Evolutionary conservation across 305 asterid species (phyloP).

Genomic region (Solanum hybrid): DNA sequence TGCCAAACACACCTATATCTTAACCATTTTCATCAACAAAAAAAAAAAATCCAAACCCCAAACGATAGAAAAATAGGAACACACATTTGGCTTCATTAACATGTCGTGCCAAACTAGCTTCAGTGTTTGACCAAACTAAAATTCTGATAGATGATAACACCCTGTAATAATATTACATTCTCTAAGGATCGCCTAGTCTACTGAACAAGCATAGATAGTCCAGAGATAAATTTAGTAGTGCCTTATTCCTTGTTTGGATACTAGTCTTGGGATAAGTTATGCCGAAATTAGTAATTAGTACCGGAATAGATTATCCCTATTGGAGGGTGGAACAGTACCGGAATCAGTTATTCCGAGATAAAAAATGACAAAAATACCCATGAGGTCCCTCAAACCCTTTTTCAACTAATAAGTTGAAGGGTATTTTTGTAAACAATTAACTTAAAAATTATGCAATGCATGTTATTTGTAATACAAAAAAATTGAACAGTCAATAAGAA

Average conservation of each 20-base stretch:
- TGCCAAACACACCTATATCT: neutral
- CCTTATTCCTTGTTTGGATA: neutral
- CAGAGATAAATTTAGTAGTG: neutral
- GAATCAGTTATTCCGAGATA: neutral
- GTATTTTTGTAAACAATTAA: neutral
- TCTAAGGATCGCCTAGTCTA: neutral
- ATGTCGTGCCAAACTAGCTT: neutral
- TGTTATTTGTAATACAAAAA: neutral
- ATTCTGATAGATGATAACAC: neutral
- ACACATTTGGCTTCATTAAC: neutral
- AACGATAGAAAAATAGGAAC: neutral
- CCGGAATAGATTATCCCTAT: neutral
- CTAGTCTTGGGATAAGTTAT: neutral
- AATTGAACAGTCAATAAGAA: neutral
- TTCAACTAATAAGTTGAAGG: neutral
- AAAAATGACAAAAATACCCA: neutral
- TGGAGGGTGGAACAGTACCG: neutral
- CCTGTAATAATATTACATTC: neutral
- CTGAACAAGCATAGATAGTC: neutral
- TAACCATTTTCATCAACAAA: neutral
- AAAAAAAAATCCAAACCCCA: neutral
- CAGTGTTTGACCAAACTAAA: neutral
- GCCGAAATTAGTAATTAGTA: neutral
- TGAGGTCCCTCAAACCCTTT: neutral
- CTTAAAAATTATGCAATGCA: neutral